Evolutionary conservation across 371 early-diverging fungal genomes (phyloP).

Genomic region (Vairimorpha apis): DNA sequence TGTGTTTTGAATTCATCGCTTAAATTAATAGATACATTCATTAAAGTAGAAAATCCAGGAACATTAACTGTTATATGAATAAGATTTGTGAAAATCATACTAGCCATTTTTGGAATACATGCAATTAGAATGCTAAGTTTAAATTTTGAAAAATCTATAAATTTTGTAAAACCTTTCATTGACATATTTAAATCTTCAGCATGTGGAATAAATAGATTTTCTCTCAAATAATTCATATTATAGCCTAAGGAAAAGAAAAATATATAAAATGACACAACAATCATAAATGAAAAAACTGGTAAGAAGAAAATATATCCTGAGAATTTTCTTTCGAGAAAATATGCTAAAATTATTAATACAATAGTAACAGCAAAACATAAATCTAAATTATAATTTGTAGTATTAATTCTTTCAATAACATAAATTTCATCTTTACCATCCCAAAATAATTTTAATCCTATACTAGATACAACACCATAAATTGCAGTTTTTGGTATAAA

Average conservation of each 20-base stretch:
- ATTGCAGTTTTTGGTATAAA: conserved; percentile 34
- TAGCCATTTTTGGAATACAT: conserved; percentile 22
- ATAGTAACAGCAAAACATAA: neutral
- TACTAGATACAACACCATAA: conserved; percentile 36
- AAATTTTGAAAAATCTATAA: neutral
- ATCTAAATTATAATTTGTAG: neutral
- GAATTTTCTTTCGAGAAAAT: conserved; percentile 1
- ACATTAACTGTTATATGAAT: conserved; percentile 51
- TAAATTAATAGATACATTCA: conserved; percentile 1
- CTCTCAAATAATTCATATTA: neutral
- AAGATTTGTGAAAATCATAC: conserved; percentile 23
- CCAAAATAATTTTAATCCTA: conserved; percentile 29
- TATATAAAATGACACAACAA: conserved; percentile 12
- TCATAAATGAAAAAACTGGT: conserved; percentile 16
- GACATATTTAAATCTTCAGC: neutral
- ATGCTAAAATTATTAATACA: conserved; percentile 1
- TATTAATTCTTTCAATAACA: neutral
- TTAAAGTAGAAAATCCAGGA: conserved; percentile 24
- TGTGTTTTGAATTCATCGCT: conserved; percentile 36
- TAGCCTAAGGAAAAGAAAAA: conserved; percentile 17
- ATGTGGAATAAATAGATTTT: neutral
- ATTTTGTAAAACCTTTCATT: neutral
- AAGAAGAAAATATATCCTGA: conserved; percentile 29
- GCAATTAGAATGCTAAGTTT: neutral
- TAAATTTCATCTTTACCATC: conserved; percentile 8